Evolutionary conservation across 2,329 filamentous ascomycete species (phyloP), one percentile per base, ranked within the genome.

Genomic region (Aspergillus pseudoglaucus): DNA sequence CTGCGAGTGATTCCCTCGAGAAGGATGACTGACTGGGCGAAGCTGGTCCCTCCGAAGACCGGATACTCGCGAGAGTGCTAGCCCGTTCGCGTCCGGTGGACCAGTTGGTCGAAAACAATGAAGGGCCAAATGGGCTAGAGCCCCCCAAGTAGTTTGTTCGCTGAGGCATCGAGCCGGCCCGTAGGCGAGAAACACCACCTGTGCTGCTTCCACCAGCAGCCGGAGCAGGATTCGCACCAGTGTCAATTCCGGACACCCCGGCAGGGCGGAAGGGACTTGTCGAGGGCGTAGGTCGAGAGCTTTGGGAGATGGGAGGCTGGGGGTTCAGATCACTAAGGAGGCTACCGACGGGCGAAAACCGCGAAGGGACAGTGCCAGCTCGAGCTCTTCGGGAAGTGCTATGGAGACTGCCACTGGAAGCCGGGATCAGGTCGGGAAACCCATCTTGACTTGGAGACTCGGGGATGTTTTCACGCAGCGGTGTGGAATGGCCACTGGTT

Each of bases 401-500:
- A 57, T 85, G 82, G 51, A 85, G 65, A 49, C 75, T 78, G 54
- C 84, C 80, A 55, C 85, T 80, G 7, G 84, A 78, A 38, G 86
- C 79, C 38, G 87, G 78, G 59, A 86, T 80, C 65, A 95, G 89
- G 68, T 95, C 90, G 49, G 93, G 90, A 60, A 97, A 97, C 58
- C 88, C 91, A 73, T 96, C 91, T 58, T 78, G 80, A 56, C 87
- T 93, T 27, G 93, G 93, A 32, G 91, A 96, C 72, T 98, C 93
- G 54, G 91, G 90, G 52, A 98, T 97, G 56, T 91, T 96, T 74
- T 97, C 93, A 63, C 93, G 88, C 45, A 98, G 80, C 58, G 93
- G 93, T 38, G 91, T 96, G 17, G 91, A 96, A 69, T 95, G 91
- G 56, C 91, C 93, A 67, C 91, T 96, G 47, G 91, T 95, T 43